Base-by-base conservation (phyloP, 2,329 filamentous ascomycete species). In the Cytospora paraplurivora region DNA sequence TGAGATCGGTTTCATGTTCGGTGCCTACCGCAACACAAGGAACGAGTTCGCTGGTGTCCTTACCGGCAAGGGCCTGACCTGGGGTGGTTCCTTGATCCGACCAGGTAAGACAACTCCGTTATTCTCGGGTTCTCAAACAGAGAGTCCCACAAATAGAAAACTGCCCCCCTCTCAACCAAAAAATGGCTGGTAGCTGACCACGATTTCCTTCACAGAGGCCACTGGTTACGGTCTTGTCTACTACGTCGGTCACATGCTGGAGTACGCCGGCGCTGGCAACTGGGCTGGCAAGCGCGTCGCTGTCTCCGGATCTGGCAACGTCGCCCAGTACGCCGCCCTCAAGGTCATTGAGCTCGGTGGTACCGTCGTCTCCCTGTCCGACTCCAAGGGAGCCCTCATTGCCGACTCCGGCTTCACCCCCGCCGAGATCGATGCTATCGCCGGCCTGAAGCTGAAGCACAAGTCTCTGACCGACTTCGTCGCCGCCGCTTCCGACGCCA, bases 191-290 rank as follows among this genome's bases (percentile, higher is more conserved):
- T 8, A 35, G 41, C 63, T 65, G 17, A 65, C 55, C 10, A 67
- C 55, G 1, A 11, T 27, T 41, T 27, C 11, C 15, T 15, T 15
- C 63, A 68, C 71, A 79, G 93, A 99, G 85, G 95, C 95, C 72
- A 99, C 95, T 63, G 95, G 95, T 66, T 98, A 92, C 80, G 95
- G 95, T 79, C 87, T 97, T 66, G 89, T 97, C 77, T 98, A 98
- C 87, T 96, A 97, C 77, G 92, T 97, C 75, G 85, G 90, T 72
- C 91, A 96, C 85, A 97, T 97, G 93, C 93, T 98, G 75, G 82
- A 90, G 78, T 89, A 97, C 78, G 91, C 92, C 71, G 92, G 92
- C 77, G 88, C 89, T 76, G 93, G 96, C 75, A 86, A 85, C 70
- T 96, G 96, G 82, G 79, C 85, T 68, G 94, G 93, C 80, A 98